Base-by-base conservation (phyloP, 805 yeast genomes). In the Ogataea nitratoaversa region DNA sequence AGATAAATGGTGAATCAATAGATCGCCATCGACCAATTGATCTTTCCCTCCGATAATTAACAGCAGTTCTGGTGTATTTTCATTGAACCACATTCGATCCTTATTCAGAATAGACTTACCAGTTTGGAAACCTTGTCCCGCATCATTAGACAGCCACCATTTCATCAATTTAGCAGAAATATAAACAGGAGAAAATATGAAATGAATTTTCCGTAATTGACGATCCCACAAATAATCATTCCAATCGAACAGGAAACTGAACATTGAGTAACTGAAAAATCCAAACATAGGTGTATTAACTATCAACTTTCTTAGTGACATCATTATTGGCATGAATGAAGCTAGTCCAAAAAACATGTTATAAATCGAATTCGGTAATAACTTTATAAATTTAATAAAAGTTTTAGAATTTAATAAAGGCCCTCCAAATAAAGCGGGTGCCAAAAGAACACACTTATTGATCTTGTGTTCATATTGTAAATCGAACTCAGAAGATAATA, bases 361-460 rank as follows among this genome's bases (percentile, higher is more conserved):
- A 52, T 60, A 78, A 6, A 63, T 46, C 6, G 62, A 47, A 16
- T 68, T 62, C 0, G 79, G 72, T 40, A 80, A 63, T 33, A 53
- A 54, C n/a, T 79, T 74, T 62, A 85, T 78, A 47, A 82, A 76
- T 48, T 68, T 70, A 19, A 85, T 78, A 57, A 84, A 84, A 2
- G 62, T 31, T 37, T 82, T 74, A 19, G 74, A 76, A 49, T 84
- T 76, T 22, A 91, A 67, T 33, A 89, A 62, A 1, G 78, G 68
- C 0, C 98, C 98, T 0, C 95, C 95, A 56, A 78, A 93, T 2
- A 89, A 81, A 0, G 98, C 98, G 0, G 99, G 98, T 0, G 97
- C 85, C 39, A 91, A 63, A 0, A 91, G 86, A 22, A 86, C 68
- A 54, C 87, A 86, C 39, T 75, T 71, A 40, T 80, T 81, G 16